Evolutionary conservation across 1,284 basidiomycete species (phyloP).

Genomic region (Heterobasidion irregulare): DNA sequence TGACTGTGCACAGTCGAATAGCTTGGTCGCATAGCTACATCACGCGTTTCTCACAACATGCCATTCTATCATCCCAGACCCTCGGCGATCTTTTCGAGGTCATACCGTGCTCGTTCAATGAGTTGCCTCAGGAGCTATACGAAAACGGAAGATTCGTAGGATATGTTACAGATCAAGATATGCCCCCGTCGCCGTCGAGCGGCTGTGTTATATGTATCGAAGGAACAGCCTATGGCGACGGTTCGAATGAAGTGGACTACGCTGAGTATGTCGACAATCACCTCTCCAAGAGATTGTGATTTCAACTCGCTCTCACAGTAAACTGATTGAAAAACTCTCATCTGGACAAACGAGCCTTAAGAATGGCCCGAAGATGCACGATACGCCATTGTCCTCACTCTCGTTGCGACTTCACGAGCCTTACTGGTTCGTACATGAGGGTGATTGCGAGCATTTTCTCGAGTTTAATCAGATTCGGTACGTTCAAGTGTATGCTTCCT

Average conservation of each 20-base stretch:
- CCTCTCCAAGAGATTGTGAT: background rate
- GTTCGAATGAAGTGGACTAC: conserved; percentile 38
- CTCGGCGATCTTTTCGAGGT: conserved; percentile 52
- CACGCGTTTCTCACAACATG: conserved; percentile 60
- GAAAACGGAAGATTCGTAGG: conserved; percentile 27
- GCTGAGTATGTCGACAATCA: conserved; percentile 38
- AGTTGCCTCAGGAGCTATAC: conserved; percentile 34
- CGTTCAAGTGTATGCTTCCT: conserved; percentile 9
- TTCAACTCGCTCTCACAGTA: conserved; percentile 19
- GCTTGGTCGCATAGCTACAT: conserved; percentile 53
- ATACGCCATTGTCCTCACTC: conserved; percentile 44
- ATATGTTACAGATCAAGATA: conserved; percentile 18
- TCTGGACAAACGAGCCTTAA: conserved; percentile 20
- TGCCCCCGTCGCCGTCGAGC: conserved; percentile 9
- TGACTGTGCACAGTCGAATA: conserved; percentile 52
- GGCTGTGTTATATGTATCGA: conserved; percentile 55
- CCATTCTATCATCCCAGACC: conserved; percentile 60
- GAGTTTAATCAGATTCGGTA: conserved; percentile 69
- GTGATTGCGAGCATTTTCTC: conserved; percentile 74
- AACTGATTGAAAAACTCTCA: conserved; percentile 36
- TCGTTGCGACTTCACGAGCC: conserved; percentile 59
- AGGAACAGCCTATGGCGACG: conserved; percentile 47
- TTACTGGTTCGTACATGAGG: conserved; percentile 74
- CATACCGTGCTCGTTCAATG: conserved; percentile 59
- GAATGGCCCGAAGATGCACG: conserved; percentile 38